Conservation (phyloP, 2,329 filamentous ascomycete species). For the Fusarium transvaalense region DNA sequence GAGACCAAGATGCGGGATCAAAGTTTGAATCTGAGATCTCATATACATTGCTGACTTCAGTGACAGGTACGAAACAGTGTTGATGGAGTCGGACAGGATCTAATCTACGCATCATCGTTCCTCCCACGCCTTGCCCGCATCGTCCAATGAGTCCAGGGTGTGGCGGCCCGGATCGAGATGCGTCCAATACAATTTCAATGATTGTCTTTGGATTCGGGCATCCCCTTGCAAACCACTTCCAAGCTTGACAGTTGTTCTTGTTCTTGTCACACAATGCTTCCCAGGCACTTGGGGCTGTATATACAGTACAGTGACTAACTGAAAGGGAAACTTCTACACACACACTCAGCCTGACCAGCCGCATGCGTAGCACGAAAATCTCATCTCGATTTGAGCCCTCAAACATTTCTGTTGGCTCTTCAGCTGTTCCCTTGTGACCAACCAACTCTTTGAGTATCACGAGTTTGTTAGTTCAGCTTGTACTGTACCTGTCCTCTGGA, state of each 20-base stretch:
- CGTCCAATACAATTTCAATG: conserved; percentile 5
- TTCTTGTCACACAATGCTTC: neutral
- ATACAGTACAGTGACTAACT: neutral
- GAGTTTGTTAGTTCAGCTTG: conserved; percentile 1
- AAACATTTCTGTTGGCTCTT: conserved; percentile 5
- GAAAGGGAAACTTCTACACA: neutral
- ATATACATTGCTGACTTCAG: conserved; percentile 1
- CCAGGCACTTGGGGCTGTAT: neutral
- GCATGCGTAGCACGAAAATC: conserved; percentile 1
- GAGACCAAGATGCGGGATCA: neutral
- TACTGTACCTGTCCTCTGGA: conserved; percentile 15
- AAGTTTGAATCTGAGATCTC: conserved; percentile 7
- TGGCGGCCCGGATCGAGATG: conserved; percentile 44
- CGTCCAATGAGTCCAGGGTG: conserved; percentile 30
- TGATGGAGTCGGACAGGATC: conserved; percentile 20
- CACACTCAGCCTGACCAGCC: neutral
- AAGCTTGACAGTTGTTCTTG: conserved; percentile 2
- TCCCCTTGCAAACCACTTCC: conserved; percentile 13
- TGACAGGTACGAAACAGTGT: conserved; percentile 6
- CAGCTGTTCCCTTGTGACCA: conserved; percentile 4
- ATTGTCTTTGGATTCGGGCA: neutral
- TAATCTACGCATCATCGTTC: conserved; percentile 43
- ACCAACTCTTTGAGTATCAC: neutral
- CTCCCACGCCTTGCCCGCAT: conserved; percentile 22
- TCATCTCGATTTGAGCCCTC: conserved; percentile 6